A percentile compares a stretch with the other conserved stretches of the same genome.
Evolutionary conservation across 2,329 filamentous ascomycete genomes (phyloP).

Genomic region (Cryphonectria naterciae): DNA sequence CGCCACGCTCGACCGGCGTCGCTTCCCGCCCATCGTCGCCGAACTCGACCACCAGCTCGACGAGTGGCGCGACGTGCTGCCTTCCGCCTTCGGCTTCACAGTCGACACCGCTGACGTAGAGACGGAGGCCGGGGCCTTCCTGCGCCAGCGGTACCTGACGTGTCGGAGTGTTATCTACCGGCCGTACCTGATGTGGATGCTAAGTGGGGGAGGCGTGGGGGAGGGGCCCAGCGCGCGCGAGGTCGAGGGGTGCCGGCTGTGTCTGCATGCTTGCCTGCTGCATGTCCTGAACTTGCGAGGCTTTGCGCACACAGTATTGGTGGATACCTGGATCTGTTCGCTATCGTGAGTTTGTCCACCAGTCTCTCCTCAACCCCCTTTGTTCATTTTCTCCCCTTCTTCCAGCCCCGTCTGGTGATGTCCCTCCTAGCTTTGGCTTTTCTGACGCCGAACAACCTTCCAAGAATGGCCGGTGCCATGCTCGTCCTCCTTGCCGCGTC

Average conservation of each 20-base stretch:
- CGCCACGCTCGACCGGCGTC: conserved; percentile 47
- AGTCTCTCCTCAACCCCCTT: neutral
- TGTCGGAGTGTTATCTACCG: conserved; percentile 57
- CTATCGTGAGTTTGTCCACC: conserved; percentile 47
- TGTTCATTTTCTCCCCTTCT: neutral
- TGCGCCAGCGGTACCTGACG: conserved; percentile 55
- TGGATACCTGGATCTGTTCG: conserved; percentile 60
- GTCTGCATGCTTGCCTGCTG: conserved; percentile 51
- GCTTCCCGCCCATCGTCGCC: conserved; percentile 52
- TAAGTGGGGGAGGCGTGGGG: conserved; percentile 43
- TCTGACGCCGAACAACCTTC: neutral
- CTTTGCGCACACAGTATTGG: conserved; percentile 54
- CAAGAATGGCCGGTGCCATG: conserved; percentile 54
- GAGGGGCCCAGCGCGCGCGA: conserved; percentile 31
- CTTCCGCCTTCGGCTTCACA: conserved; percentile 47
- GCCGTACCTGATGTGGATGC: conserved; percentile 55
- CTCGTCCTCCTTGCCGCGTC: conserved; percentile 52
- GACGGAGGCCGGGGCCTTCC: conserved; percentile 51
- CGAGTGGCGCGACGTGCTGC: conserved; percentile 53
- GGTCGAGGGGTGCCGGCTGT: conserved; percentile 46
- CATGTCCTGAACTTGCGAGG: conserved; percentile 53
- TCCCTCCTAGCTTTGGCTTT: neutral
- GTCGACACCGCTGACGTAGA: conserved; percentile 38
- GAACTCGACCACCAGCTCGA: conserved; percentile 54
- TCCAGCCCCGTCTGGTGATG: neutral